phyloP scores from a whole-genome alignment of 148 eudicot species.

The Beta vulgaris region DNA sequence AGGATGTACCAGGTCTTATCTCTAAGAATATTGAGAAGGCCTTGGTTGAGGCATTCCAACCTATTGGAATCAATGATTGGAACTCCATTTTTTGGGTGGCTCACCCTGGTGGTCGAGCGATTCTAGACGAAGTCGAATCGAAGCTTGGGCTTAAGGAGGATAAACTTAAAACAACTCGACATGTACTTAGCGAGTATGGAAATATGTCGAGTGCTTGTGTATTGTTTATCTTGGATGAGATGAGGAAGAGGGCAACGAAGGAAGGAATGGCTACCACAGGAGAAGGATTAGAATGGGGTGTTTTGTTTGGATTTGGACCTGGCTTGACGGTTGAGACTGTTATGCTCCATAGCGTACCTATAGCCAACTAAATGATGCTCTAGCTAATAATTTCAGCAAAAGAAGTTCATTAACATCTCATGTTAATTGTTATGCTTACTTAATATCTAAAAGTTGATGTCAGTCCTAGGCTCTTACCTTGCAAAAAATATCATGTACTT shows the following conservation, averaged over 20 bases:
- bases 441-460: too few species aligned
- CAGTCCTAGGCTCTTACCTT: too few species aligned
- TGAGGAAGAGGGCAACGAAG: neutral
- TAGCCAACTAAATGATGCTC: neutral
- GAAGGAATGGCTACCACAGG: slow-evolving; percentile 5
- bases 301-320: slow-evolving; percentile 7
- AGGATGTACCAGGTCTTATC: neutral
- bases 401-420: too few species aligned
- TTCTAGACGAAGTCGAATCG: neutral
- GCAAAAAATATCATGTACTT: too few species aligned
- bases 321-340: slow-evolving; percentile 1
- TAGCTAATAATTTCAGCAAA: too few species aligned
- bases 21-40: neutral
- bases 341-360: slow-evolving; percentile 4
- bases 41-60: neutral
- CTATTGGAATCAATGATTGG: neutral
- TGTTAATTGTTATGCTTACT: too few species aligned
- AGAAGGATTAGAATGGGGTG: slow-evolving; percentile 8
- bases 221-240: slow-evolving; percentile 7
- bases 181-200: neutral
- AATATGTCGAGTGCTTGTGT: slow-evolving; percentile 9
- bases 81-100: slow-evolving; percentile 12
- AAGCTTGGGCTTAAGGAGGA: slow-evolving; percentile 8
- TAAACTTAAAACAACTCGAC: neutral
- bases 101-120: neutral